Evolutionary conservation across 768 basidiomycete species (phyloP), one percentile per base, ranked within the genome.

Genomic region (Psilocybe sp.): DNA sequence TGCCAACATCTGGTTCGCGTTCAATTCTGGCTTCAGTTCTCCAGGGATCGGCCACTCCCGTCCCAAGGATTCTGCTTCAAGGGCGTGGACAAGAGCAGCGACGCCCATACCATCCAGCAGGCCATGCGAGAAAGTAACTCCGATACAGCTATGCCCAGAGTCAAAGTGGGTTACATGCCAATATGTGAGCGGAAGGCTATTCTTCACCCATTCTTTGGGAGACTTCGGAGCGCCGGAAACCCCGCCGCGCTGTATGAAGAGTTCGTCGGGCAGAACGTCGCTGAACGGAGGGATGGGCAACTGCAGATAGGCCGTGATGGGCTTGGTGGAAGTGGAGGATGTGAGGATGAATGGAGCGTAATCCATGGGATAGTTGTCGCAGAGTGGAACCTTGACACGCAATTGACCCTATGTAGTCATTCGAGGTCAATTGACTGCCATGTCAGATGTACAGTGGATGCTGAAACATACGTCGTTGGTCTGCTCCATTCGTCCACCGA

Each of bases 121-220:
- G 1, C 70, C 73, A 52, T 72, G 72, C 12, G 68, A 69, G 32
- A 68, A 63, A 13, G 71, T 60, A 50, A 76, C 69, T 3, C 74
- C 73, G 35, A 76, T 66, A 36, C 70, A 70, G 5, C 67, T 68
- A 38, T 72, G 64, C 11, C 62, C 38, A 4, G 53, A 52, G 2
- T 52, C 54, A 51, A 74, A 70, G 44, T 68, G 63, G 5, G 71
- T 72, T 18, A 76, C 34, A 39, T 76, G 74, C 72, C 72, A 74
- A 49, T 65, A 71, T n/a, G 69, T 73, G 39, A 75, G 56, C 6
- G 73, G 73, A 51, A 68, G 56, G 3, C 41, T 36, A 14, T 49
- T 56, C n/a, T 58, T 47, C 40, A 68, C 67, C 69, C n/a, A n/a
- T n/a, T n/a, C n/a, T n/a, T n/a, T n/a, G n/a, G n/a, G n/a, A n/a